Percentiles rank a stretch among this genome's conserved stretches.
Evolutionary conservation across 1,284 basidiomycete species (phyloP).

Genomic region (Vanrija sp.): DNA sequence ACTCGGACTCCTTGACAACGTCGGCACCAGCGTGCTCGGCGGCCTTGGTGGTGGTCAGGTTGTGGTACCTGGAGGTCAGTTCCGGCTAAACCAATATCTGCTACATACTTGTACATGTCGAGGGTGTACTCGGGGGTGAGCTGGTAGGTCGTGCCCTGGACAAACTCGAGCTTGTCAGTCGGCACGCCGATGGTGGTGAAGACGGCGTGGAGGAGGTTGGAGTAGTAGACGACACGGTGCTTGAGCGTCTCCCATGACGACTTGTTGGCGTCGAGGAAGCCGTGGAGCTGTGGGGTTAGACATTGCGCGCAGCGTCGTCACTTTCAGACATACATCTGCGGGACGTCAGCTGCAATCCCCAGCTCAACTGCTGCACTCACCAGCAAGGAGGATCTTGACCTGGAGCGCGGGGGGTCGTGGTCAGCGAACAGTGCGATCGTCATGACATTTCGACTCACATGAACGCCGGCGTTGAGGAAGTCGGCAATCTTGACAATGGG

Average conservation of each 20-base stretch:
- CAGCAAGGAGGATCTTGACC: constrained; percentile 86
- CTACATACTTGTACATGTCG: constrained; percentile 73
- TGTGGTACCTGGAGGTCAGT: constrained; percentile 58
- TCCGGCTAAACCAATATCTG: not conserved
- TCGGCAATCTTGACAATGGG: constrained; percentile 94
- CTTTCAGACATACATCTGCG: constrained; percentile 10
- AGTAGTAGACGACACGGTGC: constrained; percentile 87
- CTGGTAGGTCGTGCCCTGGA: constrained; percentile 79
- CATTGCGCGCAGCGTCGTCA: not conserved
- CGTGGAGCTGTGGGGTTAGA: constrained; percentile 70
- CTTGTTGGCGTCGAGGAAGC: constrained; percentile 97
- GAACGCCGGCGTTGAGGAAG: constrained; percentile 86
- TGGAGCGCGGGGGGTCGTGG: constrained; percentile 30
- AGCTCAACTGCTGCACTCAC: constrained; percentile 48
- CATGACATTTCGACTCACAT: constrained; percentile 50
- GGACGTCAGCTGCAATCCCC: constrained; percentile 1
- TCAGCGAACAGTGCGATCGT: not conserved
- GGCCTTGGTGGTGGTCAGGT: constrained; percentile 89
- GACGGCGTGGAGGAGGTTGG: constrained; percentile 72
- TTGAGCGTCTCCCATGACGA: constrained; percentile 91
- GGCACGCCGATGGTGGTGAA: constrained; percentile 88
- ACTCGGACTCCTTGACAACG: constrained; percentile 96
- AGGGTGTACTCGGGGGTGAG: constrained; percentile 87
- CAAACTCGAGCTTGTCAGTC: constrained; percentile 74
- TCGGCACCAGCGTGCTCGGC: constrained; percentile 99